These are phyloP conservation scores for Aspergillus ochraceus DNA, from an alignment of 2,329 filamentous ascomycete species.

Conservation along the genomic window DNA sequence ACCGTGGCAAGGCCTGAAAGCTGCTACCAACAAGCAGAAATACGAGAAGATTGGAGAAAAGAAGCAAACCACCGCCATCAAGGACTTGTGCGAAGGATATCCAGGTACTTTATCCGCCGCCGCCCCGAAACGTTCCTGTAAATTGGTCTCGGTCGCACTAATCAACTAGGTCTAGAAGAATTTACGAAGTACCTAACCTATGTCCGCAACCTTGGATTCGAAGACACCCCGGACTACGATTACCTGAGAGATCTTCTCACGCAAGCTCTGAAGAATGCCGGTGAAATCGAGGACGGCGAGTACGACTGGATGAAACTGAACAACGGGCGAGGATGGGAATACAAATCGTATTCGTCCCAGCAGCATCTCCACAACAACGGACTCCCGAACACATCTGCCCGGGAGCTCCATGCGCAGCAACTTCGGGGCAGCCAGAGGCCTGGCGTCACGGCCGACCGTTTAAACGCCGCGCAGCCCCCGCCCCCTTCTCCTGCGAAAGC, in stretches of 20 bases:
- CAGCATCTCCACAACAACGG: constrained; percentile 76
- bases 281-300: constrained; percentile 94
- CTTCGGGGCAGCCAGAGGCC: constrained; percentile 61
- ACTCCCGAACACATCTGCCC: constrained; percentile 76
- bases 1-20: constrained; percentile 68
- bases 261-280: constrained; percentile 88
- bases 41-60: constrained; percentile 99
- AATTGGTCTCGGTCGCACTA: constrained; percentile 5
- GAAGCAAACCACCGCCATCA: constrained; percentile 97
- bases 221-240: constrained; percentile 98
- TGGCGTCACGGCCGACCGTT: constrained; percentile 77
- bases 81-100: constrained; percentile 94
- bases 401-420: constrained; percentile 72
- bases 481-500: constrained; percentile 81
- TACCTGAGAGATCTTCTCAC: constrained; percentile 96
- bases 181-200: constrained; percentile 98
- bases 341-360: constrained; percentile 67
- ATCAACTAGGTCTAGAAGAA: constrained; percentile 63
- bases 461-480: constrained; percentile 91
- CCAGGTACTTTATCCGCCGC: constrained; percentile 55
- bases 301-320: constrained; percentile 99
- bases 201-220: constrained; percentile 95
- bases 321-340: constrained; percentile 90
- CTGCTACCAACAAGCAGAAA: constrained; percentile 84
- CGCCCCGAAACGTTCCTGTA: not conserved